Percentiles rank a stretch among this genome's conserved stretches.
Evolutionary conservation across 495 filamentous ascomycete genomes (phyloP).

Genomic region (Aspergillus avenaceus): DNA sequence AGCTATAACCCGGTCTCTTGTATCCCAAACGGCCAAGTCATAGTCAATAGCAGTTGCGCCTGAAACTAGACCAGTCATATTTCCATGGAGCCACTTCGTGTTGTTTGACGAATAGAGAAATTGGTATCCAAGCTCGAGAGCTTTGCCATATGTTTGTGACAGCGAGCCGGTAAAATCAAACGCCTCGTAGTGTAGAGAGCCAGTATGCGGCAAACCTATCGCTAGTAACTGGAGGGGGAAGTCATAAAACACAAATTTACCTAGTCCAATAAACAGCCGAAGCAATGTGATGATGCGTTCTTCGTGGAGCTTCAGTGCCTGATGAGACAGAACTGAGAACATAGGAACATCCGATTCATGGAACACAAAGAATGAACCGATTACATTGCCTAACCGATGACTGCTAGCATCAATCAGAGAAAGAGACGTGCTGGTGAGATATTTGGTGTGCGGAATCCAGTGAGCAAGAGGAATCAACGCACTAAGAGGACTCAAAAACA

Average conservation of each 20-base stretch:
- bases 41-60: constrained; percentile 44
- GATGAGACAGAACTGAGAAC: constrained; percentile 59
- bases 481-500: constrained; percentile 41
- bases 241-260: constrained; percentile 35
- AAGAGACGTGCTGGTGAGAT: constrained; percentile 41
- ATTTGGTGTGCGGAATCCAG: constrained; percentile 33
- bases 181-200: constrained; percentile 15
- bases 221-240: constrained; percentile 34
- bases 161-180: constrained; percentile 11
- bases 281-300: constrained; percentile 29
- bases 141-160: constrained; percentile 14
- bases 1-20: constrained; percentile 72
- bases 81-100: constrained; percentile 23
- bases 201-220: constrained; percentile 17
- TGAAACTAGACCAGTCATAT: constrained; percentile 15
- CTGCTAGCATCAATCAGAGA: constrained; percentile 46
- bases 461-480: constrained; percentile 38
- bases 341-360: constrained; percentile 55
- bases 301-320: constrained; percentile 49
- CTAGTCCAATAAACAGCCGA: constrained; percentile 12
- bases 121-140: constrained; percentile 17
- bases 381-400: constrained; percentile 39
- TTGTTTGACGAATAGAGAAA: constrained; percentile 19
- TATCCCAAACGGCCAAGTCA: constrained; percentile 69
- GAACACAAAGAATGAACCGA: constrained; percentile 40